Percentiles rank a stretch among this genome's conserved stretches.
These are phyloP conservation scores for Penicillium psychrosexuale DNA, from an alignment of 2,329 filamentous ascomycete genomes.

Conservation along the genomic window DNA sequence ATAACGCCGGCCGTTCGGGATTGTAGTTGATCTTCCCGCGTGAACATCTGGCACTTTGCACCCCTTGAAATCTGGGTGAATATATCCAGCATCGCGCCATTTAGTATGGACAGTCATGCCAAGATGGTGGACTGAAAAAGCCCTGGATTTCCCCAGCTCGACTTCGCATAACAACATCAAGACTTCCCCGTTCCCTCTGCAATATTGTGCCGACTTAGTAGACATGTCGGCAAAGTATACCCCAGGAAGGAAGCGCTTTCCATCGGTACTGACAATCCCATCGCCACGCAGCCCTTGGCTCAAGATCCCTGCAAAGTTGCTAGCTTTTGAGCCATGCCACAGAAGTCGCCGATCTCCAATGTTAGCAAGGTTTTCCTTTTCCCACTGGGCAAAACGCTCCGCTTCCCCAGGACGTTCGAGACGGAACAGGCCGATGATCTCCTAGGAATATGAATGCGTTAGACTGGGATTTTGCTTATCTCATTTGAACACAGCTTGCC, in stretches of 20 bases:
- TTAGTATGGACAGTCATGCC: neutral
- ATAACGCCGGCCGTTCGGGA: fast-evolving
- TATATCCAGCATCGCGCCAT: constrained; percentile 11
- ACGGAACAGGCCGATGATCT: constrained; percentile 9
- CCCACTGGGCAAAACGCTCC: constrained; percentile 7
- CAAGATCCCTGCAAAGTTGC: constrained; percentile 16
- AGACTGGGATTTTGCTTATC: neutral
- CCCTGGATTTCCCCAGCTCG: constrained; percentile 1
- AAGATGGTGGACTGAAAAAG: neutral
- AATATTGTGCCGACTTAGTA: constrained; percentile 11
- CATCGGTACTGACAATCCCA: neutral
- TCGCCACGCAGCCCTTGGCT: constrained; percentile 12
- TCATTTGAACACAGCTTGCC: neutral
- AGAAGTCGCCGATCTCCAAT: constrained; percentile 10
- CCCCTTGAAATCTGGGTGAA: constrained; percentile 12
- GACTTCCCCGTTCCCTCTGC: neutral
- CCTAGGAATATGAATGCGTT: neutral
- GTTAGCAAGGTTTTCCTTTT: neutral
- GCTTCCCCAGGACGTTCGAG: constrained; percentile 14
- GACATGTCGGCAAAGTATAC: constrained; percentile 18
- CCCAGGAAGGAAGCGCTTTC: constrained; percentile 3
- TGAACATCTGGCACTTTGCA: constrained; percentile 8
- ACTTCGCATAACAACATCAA: constrained; percentile 20
- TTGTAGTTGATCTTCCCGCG: neutral
- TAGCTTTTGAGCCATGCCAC: constrained; percentile 14